Evolutionary conservation across 805 yeast genomes (phyloP), one percentile per base, ranked within the genome.

Genomic region (Ogataea glucozyma): DNA sequence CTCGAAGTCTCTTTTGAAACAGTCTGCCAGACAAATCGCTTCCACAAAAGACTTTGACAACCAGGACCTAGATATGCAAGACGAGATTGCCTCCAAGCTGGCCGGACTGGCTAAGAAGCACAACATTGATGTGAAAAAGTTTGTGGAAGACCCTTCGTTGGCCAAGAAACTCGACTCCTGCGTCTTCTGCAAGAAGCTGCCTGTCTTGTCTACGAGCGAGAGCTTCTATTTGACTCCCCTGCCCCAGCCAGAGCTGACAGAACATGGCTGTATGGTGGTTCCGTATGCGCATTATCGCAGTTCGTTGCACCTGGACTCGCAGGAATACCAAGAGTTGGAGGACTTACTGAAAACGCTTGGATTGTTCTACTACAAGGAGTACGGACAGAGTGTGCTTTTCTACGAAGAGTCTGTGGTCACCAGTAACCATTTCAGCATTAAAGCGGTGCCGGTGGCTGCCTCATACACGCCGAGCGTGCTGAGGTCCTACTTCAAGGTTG

Each of bases 381-480:
- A 64, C 54, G 44, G 50, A 11, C 44, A 50, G 42, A 65, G 67
- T 5, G 72, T 71, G 3, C 39, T 75, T 7, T 76, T 75, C 45
- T 75, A 73, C 51, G 81, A 75, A 51, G 65, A 61, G 22, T 70
- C 76, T 1, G 57, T 65, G 3, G 41, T 54, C 11, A 47, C 51
- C 6, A 41, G 51, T 10, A 48, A 53, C 4, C 81, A 75, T 49
- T 71, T 74, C 13, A 53, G 62, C 3, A 71, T 75, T 9, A 56
- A 58, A 31, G 75, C 74, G 1, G 60, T 75, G 2, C 79, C 81
- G 0, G 44, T 75, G 1, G 71, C 77, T 3, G 37, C 53, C 23
- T 48, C 61, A 3, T 40, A 66, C 17, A 40, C 34, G 8, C 47
- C 61, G 1, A 47, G 44, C 7, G 52, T 58, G 1, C 63, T 74